Evolutionary conservation across 139 green algal genomes (phyloP), one percentile per base, ranked within the genome.

Genomic region (Chlamydomonas sp.): DNA sequence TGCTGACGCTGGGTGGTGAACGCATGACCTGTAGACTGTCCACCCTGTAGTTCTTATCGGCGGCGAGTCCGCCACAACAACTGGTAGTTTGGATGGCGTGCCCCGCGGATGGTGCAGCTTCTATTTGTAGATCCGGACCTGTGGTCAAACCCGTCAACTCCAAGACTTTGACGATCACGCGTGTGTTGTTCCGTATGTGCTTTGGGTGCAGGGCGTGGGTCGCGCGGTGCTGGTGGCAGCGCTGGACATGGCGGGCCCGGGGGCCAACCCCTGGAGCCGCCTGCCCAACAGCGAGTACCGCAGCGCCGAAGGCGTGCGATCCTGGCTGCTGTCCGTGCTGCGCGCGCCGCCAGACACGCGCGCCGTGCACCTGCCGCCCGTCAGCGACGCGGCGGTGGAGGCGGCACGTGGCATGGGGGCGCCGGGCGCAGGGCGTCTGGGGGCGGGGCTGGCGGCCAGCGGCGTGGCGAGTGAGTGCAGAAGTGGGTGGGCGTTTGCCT

Each of bases 231-330:
- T 91, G 57, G 78, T 95, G 6, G 89, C 83, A 3, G 89, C 85
- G 8, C 89, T 95, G 67, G 93, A 95, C 81, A 57, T 93, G 76
- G 63, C 80, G 71, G 86, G 85, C 49, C 31, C 31, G 31, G 31
- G 31, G 31, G 68, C 62, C 67, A 96, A 96, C 85, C 93, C 93
- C 14, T 94, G 90, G 91, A 91, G 80, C 73, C 86, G 92, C 20
- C 86, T 95, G 80, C 92, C 90, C 9, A 81, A 83, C 89, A 87
- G 83, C 49, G 86, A 92, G 84, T 86, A 92, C 83, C 83, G 89
- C 66, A 89, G 31, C 64, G 67, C 93, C 78, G 77, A 93, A n/a
- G 89, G 85, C 20, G 62, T 92, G 2, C 67, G 83, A 20, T 60
- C 63, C 59, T 94, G 92, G 92, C 62, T 94, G 74, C 66, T 86